Percentiles rank a stretch among this genome's conserved stretches.
phyloP scores from a whole-genome alignment of 225 moss, liverwort and hornwort genomes.

The Anthoceros angustus region DNA sequence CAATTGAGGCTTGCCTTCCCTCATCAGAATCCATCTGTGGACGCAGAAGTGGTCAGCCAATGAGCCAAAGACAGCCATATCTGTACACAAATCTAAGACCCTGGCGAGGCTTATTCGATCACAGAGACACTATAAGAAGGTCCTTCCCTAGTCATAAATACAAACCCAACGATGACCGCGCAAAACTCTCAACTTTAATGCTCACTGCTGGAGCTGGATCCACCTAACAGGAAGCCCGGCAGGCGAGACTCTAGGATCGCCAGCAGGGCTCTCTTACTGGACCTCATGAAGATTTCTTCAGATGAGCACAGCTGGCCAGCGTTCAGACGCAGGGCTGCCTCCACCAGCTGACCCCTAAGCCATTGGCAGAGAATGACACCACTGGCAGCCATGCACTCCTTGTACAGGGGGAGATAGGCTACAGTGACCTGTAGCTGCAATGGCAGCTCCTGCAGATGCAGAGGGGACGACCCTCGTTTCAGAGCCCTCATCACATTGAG shows the following conservation, averaged over 20 bases:
- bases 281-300: constrained; percentile 47
- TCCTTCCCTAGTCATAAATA: neutral
- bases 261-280: constrained; percentile 53
- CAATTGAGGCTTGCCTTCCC: too few species aligned
- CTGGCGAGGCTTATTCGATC: too few species aligned
- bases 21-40: too few species aligned
- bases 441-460: constrained; percentile 92
- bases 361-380: constrained; percentile 95
- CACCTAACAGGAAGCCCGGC: constrained; percentile 57
- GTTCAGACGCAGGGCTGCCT: constrained; percentile 53
- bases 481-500: constrained; percentile 88
- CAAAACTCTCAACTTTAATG: too few species aligned
- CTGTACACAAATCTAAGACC: too few species aligned
- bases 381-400: constrained; percentile 56
- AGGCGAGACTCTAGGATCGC: constrained; percentile 66
- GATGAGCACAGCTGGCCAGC: constrained; percentile 23
- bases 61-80: too few species aligned
- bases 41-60: too few species aligned
- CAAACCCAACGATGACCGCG: too few species aligned
- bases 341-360: constrained; percentile 91
- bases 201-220: neutral
- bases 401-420: constrained; percentile 85
- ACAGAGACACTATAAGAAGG: too few species aligned
- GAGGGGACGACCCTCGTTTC: constrained; percentile 66
- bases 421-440: constrained; percentile 82